A percentile compares a stretch with the other conserved stretches of the same genome.
phyloP scores from a whole-genome alignment of 2,329 filamentous ascomycete species.

The Mariannaea sp. region DNA sequence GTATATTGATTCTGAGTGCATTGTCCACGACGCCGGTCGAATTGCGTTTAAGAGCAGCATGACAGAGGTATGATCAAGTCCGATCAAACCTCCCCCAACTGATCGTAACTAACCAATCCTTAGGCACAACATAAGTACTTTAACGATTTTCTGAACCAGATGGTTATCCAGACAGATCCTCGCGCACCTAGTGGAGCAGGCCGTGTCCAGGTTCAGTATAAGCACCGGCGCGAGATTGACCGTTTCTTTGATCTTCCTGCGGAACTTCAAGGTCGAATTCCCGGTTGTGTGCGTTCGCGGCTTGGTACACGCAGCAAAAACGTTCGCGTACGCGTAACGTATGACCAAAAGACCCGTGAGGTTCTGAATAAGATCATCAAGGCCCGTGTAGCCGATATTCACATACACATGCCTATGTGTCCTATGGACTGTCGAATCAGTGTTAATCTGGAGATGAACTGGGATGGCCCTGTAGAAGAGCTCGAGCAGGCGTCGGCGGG shows the following conservation, averaged over 20 bases:
- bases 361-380: constrained; percentile 88
- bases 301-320: constrained; percentile 55
- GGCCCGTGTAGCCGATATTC: constrained; percentile 83
- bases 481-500: constrained; percentile 49
- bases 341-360: constrained; percentile 72
- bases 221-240: constrained; percentile 82
- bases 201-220: constrained; percentile 73
- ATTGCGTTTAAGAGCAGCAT: constrained; percentile 84
- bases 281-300: constrained; percentile 65
- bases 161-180: constrained; percentile 63
- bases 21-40: constrained; percentile 65
- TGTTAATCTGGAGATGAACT: constrained; percentile 92
- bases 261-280: constrained; percentile 63
- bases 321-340: constrained; percentile 65
- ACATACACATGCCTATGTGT: constrained; percentile 77
- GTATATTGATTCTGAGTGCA: constrained; percentile 70
- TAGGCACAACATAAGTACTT: constrained; percentile 79
- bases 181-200: constrained; percentile 52
- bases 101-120: constrained; percentile 24
- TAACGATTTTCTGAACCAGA: constrained; percentile 82
- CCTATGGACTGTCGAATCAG: constrained; percentile 91
- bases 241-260: constrained; percentile 78
- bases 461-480: constrained; percentile 69
- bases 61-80: constrained; percentile 70
- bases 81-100: neutral